These are phyloP conservation scores for Quercus variabilis DNA, from an alignment of 306 rosid genomes.

Conservation along the genomic window DNA sequence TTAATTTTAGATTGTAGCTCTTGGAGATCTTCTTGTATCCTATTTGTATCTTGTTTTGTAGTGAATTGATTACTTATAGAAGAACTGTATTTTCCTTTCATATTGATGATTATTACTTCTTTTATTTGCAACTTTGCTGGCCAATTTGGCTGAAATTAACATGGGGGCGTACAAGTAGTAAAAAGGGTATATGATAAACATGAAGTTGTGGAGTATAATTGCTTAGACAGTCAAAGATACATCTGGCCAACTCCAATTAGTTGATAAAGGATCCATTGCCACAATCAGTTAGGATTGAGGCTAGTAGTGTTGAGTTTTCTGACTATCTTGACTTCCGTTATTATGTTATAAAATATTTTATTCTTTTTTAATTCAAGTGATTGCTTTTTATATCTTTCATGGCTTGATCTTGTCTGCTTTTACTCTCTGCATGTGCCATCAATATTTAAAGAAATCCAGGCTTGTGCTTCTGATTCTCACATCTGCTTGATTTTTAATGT, in stretches of 20 bases:
- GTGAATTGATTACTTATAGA: no score
- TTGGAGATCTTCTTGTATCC: no score
- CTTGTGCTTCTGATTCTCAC: conserved; percentile 14
- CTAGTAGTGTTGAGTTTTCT: neutral
- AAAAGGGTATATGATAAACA: neutral
- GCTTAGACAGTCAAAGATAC: neutral
- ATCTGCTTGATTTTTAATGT: conserved; percentile 5
- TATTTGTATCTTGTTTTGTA: no score
- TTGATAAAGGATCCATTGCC: neutral
- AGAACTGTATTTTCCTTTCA: neutral
- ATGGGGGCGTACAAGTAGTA: neutral
- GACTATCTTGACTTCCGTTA: neutral
- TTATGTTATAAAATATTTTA: neutral
- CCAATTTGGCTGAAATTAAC: neutral
- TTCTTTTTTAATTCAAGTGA: no score
- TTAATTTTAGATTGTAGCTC: no score
- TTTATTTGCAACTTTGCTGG: neutral
- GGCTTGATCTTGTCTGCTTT: neutral
- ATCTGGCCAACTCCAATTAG: neutral
- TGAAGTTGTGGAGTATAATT: neutral
- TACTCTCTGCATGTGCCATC: conserved; percentile 12
- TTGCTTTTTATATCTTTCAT: neutral
- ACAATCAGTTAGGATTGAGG: neutral
- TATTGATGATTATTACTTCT: neutral
- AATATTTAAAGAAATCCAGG: neutral